Base-by-base conservation (phyloP, 768 basidiomycete species). In the Russula brevipes region DNA sequence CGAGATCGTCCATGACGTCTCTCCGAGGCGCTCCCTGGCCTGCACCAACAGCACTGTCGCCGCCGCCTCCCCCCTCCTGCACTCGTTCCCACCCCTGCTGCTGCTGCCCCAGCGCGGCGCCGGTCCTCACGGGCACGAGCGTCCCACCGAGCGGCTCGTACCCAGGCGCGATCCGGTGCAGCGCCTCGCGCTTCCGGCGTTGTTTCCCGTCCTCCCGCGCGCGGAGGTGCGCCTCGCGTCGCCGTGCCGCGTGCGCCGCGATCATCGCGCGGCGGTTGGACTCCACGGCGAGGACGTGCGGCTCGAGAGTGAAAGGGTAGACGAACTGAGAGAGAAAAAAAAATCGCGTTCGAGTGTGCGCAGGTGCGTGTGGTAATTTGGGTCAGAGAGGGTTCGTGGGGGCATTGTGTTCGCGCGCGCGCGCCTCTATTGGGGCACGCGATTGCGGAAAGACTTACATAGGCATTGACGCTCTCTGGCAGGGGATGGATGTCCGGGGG, bases 401-500 rank as follows among this genome's bases (percentile, higher is more conserved):
- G 19, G 53, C 4, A 5, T 11, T 17, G 47, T 41, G 33, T 16
- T 49, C 58, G 17, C 1, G 24, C 24, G n/a, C 11, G 55, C 56
- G 36, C 10, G 52, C 66, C 35, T 57, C 49, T 19, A 30, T 38
- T 16, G 31, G 16, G 3, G 57, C 46, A 47, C 51, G 44, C 63
- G 30, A 30, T 49, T 17, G 8, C 9, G 2, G 17, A 33, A 33
- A 2, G 35, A 73, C 85, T 69, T 68, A 95, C 96, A 72, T 98
- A 98, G 65, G 91, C 83, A 1, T 85, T 86, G 4, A 98, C 87
- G 41, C 89, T 89, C 31, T 94, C 91, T 4, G 96, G 96, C 0
- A 98, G 80, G 0, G 96, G 96, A 69, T 98, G 95, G 30, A 98
- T 93, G 70, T 98, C 94, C 52, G 83, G 88, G 4, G 96, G 93